Evolutionary conservation across 2,329 filamentous ascomycete species (phyloP).

Genomic region (Anisogramma anomala): DNA sequence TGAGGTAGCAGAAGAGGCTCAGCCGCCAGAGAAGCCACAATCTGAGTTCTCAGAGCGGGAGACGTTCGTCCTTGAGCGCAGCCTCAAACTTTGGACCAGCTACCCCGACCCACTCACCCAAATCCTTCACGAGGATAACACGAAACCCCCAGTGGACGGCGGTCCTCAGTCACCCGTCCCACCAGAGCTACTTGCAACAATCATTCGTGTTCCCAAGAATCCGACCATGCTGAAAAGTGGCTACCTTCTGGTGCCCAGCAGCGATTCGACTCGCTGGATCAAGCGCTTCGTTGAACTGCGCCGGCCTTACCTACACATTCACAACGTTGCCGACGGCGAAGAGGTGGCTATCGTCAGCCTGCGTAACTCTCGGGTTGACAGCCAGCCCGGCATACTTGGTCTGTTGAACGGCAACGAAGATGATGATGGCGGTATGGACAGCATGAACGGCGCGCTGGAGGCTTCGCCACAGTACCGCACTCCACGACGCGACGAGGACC

Average conservation of each 20-base stretch:
- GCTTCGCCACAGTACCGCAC: constrained; percentile 10
- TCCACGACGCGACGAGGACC: constrained; percentile 22
- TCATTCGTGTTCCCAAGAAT: constrained; percentile 72
- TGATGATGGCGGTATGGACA: constrained; percentile 19
- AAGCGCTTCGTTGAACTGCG: constrained; percentile 88
- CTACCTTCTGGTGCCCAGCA: constrained; percentile 76
- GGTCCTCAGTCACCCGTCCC: constrained; percentile 34
- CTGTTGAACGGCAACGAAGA: constrained; percentile 43
- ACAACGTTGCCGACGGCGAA: constrained; percentile 75
- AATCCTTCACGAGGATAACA: constrained; percentile 50
- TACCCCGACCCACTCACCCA: constrained; percentile 44
- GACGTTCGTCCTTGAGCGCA: constrained; percentile 38
- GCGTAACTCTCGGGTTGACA: constrained; percentile 81
- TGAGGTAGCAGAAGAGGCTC: constrained; percentile 15
- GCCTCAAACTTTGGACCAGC: constrained; percentile 53
- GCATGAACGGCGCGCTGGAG: constrained; percentile 8
- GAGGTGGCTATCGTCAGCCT: constrained; percentile 84
- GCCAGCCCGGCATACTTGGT: constrained; percentile 75
- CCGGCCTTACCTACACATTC: constrained; percentile 82
- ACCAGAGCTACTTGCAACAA: constrained; percentile 61
- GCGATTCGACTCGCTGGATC: constrained; percentile 73
- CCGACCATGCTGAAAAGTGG: constrained; percentile 72
- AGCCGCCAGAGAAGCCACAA: constrained; percentile 15
- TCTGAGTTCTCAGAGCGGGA: constrained; percentile 37
- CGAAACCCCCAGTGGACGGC: constrained; percentile 57